Base-by-base conservation (phyloP, 1,284 basidiomycete species). In the Leucoagaricus sp. region DNA sequence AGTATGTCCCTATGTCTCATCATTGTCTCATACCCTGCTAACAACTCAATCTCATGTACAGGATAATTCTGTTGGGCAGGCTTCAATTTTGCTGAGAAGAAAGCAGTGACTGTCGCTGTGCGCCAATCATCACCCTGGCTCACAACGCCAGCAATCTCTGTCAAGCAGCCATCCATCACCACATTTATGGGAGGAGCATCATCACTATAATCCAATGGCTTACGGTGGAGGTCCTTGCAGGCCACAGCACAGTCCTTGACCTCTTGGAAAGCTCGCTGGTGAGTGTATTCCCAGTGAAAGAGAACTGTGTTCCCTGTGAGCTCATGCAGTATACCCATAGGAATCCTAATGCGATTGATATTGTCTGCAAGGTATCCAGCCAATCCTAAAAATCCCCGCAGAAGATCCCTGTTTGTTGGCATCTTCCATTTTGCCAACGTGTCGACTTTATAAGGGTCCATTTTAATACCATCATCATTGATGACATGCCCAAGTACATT, bases 51-150 rank as follows among this genome's bases (percentile, higher is more conserved):
- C 33, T 60, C 55, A 50, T 60, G 54, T 2, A 57, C 55, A 13
- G 50, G 44, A 23, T 38, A 69, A 65, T 59, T 76, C 29, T 73
- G 69, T 58, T 76, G 73, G 0, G 73, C 70, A 0, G 67, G 53
- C 31, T 67, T 72, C 34, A 77, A 59, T 49, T 75, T 76, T 4
- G 70, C 73, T 0, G 69, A 75, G 58, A 65, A 73, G 59, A 76
- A 76, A 0, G 69, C 71, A 5, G 68, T 67, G 0, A 71, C 60
- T 5, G 57, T 58, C 0, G 62, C 69, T 0, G 29, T 61, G 47
- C 62, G 57, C 66, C 68, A 70, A 26, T 67, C 61, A 0, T 13
- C 17, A 0, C 73, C 72, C 55, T 74, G 71, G 31, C 60, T 62
- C 1, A 75, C 57, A 0, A 72, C 61, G 0, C 70, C 70, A 13